Evolutionary conservation across 1,139 yeast species (phyloP), one percentile per base, ranked within the genome.

Genomic region (Yamadazyma diospyri): DNA sequence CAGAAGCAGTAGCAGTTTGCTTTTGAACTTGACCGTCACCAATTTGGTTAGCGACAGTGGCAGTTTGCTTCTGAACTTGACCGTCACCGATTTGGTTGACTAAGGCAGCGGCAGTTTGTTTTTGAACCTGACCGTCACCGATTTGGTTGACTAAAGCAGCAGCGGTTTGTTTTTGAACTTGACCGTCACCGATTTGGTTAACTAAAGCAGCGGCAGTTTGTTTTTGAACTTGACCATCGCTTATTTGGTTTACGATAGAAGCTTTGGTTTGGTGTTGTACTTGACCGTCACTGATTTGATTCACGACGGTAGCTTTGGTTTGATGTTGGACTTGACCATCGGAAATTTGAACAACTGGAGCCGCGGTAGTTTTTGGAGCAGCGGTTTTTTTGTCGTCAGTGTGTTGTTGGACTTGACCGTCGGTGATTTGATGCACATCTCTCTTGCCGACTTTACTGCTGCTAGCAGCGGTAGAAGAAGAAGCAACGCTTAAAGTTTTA

Each of bases 261-360:
- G 48, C 36, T 23, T 48, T 43, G 63, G 61, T 46, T 61, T 63
- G 69, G 18, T 51, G 50, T 45, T 59, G 64, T 26, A 60, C 47
- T 56, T 67, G 72, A 29, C 72, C 72, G 38, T 65, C 72, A 31
- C 54, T 48, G 22, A 66, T 67, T 53, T 68, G 73, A 35, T 61
- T 53, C 18, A 59, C 62, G 24, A 50, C 58, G 9, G 57, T 42
- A 22, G 60, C 38, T 23, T 63, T 57, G 46, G 66, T 36, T 41
- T 51, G 53, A 25, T 50, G 57, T 47, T 61, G 65, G 23, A 55
- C 40, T 47, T 61, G 67, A 25, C 67, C 68, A 40, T 61, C 67
- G 30, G 47, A 33, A 24, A 59, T 57, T 46, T 59, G 66, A 20
- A 55, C 64, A 30, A 49, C 58, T 24, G 48, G 48, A 18, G 48